Evolutionary conservation across 768 basidiomycete genomes (phyloP), one percentile per base, ranked within the genome.

Genomic region (Panaeolus cyanescens): DNA sequence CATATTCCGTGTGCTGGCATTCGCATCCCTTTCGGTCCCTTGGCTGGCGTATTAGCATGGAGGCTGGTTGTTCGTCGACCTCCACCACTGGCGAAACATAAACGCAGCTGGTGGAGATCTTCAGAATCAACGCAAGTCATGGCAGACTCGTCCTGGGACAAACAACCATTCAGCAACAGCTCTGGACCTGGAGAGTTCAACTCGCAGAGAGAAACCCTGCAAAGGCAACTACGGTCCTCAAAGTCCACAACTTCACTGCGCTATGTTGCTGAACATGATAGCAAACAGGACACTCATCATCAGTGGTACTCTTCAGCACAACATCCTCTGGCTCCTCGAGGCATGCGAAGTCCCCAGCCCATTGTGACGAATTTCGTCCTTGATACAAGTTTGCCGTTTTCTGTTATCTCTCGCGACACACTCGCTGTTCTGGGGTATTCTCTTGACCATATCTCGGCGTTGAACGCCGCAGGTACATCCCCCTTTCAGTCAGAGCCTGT

Each of bases 1-100:
- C 61, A 68, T 22, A 64, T 75, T 42, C 74, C 74, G 17, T 75
- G 74, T 45, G 71, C 74, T 10, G 74, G 74, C 34, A 65, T 75
- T 20, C 73, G 71, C 32, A 71, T 74, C 36, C 66, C 71, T 19
- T 60, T 68, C 37, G 73, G 73, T 15, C 66, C 68, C n/a, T 65
- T 74, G 19, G 62, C 59, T 7, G 73, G 73, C 33, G 68, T 72
- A 20, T 61, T 74, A 8, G 72, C 72, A 13, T 74, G 73, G 73
- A 67, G 73, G 20, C 67, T 74, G 6, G 72, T 72, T 9, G 73
- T 73, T 13, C 67, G 68, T 31, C 54, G 59, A 19, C 64, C 64
- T 17, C 37, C 59, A 15, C 19, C 45, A 12, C 10, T 22, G 17
- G 34, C 57, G 30, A 66, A 64, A 22, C 55, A 39, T 31, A 65